A percentile compares a stretch with the other conserved stretches of the same genome.
Conservation (phyloP, 495 filamentous ascomycete genomes). For the Trichoderma virens region DNA sequence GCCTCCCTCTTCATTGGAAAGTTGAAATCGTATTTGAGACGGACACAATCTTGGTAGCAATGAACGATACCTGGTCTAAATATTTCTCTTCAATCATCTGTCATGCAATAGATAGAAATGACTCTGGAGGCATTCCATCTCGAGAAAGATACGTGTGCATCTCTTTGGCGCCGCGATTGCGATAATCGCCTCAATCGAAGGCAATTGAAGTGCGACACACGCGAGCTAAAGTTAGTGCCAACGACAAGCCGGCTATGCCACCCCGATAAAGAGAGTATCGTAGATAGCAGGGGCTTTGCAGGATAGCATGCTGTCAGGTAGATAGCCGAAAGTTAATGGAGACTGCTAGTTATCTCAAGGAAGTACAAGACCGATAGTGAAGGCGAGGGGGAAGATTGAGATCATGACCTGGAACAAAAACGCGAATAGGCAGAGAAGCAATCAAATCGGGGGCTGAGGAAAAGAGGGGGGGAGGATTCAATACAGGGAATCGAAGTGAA, state of each 20-base stretch:
- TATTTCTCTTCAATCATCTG: conserved; percentile 36
- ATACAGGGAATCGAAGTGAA: too few relatives aligned
- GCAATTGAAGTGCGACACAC: conserved; percentile 38
- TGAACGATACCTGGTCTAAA: conserved; percentile 21
- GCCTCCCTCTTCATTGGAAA: background rate
- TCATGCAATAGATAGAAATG: conserved; percentile 31
- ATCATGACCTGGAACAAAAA: too few relatives aligned
- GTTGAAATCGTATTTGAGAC: conserved; percentile 14
- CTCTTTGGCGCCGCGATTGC: conserved; percentile 34
- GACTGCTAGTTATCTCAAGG: background rate
- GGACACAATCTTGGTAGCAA: conserved; percentile 28
- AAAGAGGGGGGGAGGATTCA: too few relatives aligned
- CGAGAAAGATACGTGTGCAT: conserved; percentile 48
- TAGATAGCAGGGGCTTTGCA: conserved; percentile 10
- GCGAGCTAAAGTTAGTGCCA: conserved; percentile 40
- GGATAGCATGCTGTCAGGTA: background rate
- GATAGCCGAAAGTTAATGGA: too few relatives aligned
- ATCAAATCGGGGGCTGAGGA: too few relatives aligned
- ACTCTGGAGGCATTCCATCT: conserved; percentile 37
- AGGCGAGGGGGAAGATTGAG: too few relatives aligned
- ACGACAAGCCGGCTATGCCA: conserved; percentile 48
- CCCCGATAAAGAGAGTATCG: conserved; percentile 51
- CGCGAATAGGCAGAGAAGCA: too few relatives aligned
- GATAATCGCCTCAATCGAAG: conserved; percentile 43
- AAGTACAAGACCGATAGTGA: too few relatives aligned